Conservation (phyloP, 164 flowering plant species). For the Magnolia kwangsiensis region DNA sequence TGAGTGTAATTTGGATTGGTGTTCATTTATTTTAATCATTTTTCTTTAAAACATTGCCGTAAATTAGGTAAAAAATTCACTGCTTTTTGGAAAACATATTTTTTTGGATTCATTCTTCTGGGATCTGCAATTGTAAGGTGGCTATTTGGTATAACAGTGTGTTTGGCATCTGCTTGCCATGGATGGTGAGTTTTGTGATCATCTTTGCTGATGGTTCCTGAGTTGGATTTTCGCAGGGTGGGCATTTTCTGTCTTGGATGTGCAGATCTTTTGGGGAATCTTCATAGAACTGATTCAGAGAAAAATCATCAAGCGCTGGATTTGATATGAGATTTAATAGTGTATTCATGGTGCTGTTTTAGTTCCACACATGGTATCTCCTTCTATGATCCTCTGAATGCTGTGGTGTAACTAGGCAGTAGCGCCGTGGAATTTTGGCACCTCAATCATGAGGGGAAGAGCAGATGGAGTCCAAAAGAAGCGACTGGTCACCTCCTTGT, state of each 20-base stretch:
- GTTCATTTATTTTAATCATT: too few relatives aligned
- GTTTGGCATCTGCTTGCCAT: not conserved
- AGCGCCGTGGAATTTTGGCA: not conserved
- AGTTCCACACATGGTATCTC: not conserved
- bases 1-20: not conserved
- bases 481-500: constrained; percentile 47
- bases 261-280: not conserved
- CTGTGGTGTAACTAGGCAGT: constrained; percentile 3
- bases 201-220: not conserved
- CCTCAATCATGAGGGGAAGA: constrained; percentile 28
- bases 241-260: not conserved
- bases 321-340: not conserved
- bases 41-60: not conserved
- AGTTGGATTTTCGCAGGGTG: not conserved
- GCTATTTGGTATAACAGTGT: not conserved
- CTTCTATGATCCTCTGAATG: constrained; percentile 4
- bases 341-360: constrained; percentile 1
- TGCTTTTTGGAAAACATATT: not conserved
- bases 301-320: not conserved
- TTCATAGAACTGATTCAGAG: not conserved
- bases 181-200: not conserved
- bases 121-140: not conserved
- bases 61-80: not conserved
- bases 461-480: constrained; percentile 50
- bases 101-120: not conserved